Evolutionary conservation across 148 eudicot genomes (phyloP).

Genomic region (Rheum nobile): DNA sequence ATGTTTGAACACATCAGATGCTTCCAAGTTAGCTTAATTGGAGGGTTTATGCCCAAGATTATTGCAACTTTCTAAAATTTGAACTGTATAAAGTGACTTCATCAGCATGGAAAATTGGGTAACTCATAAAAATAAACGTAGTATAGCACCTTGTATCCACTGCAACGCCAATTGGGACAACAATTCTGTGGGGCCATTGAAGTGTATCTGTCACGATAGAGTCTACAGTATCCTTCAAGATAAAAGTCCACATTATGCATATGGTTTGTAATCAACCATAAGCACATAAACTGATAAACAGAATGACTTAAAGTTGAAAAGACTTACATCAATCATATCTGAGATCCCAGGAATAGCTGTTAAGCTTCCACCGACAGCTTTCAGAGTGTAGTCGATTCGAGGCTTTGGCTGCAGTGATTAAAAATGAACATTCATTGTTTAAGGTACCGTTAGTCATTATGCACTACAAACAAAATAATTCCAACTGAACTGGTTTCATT

Average conservation of each 20-base stretch:
- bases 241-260: slow-evolving; percentile 6
- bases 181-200: slow-evolving; percentile 97
- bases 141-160: slow-evolving; percentile 54
- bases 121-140: not conserved
- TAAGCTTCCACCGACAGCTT: slow-evolving; percentile 94
- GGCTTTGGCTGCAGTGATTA: slow-evolving; percentile 68
- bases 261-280: slow-evolving; percentile 7
- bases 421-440: not conserved
- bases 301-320: slow-evolving; percentile 5
- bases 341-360: slow-evolving; percentile 94
- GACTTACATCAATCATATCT: slow-evolving; percentile 92
- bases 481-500: not conserved
- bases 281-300: not conserved
- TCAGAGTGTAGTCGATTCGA: slow-evolving; percentile 74
- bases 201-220: slow-evolving; percentile 81
- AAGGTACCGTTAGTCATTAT: not conserved
- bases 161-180: slow-evolving; percentile 93
- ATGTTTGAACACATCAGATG: not conserved
- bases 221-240: slow-evolving; percentile 65
- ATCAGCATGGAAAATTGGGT: not conserved
- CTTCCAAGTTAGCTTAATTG: not conserved
- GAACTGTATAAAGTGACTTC: not conserved
- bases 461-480: not conserved
- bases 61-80: not conserved
- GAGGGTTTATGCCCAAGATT: not conserved